phyloP scores from a whole-genome alignment of 139 green algal species.

The Edaphochlamys debaryana region DNA sequence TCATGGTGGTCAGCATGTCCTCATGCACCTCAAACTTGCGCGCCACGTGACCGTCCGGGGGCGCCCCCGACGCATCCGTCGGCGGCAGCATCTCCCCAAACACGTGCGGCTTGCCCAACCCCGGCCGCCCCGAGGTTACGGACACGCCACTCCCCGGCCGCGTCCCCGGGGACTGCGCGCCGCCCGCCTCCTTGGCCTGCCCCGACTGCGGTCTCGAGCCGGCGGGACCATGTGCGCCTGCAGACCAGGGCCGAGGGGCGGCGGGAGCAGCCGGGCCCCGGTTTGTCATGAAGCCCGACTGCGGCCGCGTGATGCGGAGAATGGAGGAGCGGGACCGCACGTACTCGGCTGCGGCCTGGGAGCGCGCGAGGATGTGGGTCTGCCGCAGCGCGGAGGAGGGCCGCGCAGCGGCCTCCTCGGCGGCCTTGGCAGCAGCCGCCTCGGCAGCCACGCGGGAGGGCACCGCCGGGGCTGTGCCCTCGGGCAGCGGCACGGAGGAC shows the following conservation, averaged over 20 bases:
- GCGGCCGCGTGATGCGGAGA: neutral
- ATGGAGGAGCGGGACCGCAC: neutral
- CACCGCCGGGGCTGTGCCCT: constrained; percentile 10
- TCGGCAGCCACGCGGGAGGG: constrained; percentile 1
- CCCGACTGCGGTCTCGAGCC: too few relatives aligned
- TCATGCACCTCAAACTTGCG: constrained; percentile 7
- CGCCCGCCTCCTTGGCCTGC: too few relatives aligned
- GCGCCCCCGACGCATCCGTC: neutral
- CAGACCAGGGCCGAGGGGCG: too few relatives aligned
- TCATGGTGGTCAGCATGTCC: neutral
- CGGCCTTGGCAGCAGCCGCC: neutral
- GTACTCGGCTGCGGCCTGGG: too few relatives aligned
- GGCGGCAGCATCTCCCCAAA: constrained; percentile 26
- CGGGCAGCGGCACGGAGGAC: neutral
- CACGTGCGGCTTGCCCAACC: neutral
- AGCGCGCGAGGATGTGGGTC: neutral
- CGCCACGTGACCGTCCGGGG: neutral
- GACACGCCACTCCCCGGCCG: neutral
- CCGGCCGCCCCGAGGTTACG: neutral
- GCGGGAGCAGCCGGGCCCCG: too few relatives aligned
- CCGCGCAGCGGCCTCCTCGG: neutral
- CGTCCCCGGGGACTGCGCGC: neutral
- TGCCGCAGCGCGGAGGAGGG: neutral
- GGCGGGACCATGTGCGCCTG: too few relatives aligned
- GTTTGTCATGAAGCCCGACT: too few relatives aligned